Base-by-base conservation (phyloP, 1,139 yeast genomes). In the Hyphopichia burtonii region DNA sequence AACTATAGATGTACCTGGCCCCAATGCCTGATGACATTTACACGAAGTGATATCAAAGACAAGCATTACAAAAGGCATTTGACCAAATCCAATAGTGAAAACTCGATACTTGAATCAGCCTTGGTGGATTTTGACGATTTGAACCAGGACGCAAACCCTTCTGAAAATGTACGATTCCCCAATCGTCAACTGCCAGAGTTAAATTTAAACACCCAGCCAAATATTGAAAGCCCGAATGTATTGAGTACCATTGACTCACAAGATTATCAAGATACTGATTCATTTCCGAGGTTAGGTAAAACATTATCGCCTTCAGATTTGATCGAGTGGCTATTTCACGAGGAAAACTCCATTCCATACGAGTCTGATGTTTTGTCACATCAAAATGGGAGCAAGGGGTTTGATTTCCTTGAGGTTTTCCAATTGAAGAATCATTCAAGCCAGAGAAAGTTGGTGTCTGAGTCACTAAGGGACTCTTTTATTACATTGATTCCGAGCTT, bases 21-120 rank as follows among this genome's bases (percentile, higher is more conserved):
- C 51, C 32, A 61, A 41, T 71, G 77, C 50, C 74, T 71, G 14
- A 66, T 68, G 47, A 60, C 67, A 2, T 71, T 71, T 54, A 74
- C 66, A 4, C 45, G 77, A 15, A 58, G 55, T 28, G 77, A 71
- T 46, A 60, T 71, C 32, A 60, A 61, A 38, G 76, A 71, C 34
- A 49, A 75, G 36, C 77, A 71, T 44, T 51, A 55, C 35, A 62
- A 55, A 43, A 54, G 77, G 27, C 76, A 71, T 46, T 48, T 55
- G 28, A 3, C 23, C 3, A 28, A 15, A n/a, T 8, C 18, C 14
- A 17, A 35, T 12, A 4, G 20, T 3, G 17, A 14, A 16, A 16
- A 31, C 6, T 31, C 33, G 4, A 15, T 31, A 5, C 11, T 31
- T 14, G 19, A 14, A 9, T 9, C 11, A 31, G 11, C 33, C 4